A percentile compares a stretch with the other conserved stretches of the same genome.
phyloP scores from a whole-genome alignment of 371 early-diverging fungal genomes.

The Mortierella sp. region DNA sequence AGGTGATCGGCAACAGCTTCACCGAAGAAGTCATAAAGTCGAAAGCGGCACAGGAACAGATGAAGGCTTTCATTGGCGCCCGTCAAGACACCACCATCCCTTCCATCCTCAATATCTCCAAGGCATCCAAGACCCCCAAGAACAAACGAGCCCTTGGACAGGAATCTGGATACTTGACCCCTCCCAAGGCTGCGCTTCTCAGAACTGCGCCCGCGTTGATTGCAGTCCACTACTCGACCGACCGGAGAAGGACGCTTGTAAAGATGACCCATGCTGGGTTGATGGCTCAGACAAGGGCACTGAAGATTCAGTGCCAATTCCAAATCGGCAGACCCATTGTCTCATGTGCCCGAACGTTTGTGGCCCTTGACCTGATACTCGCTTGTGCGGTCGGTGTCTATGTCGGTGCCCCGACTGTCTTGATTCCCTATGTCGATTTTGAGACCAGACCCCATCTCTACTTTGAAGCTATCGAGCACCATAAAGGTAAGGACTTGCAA shows the following conservation, averaged over 20 bases:
- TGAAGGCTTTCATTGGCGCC: conserved; percentile 44
- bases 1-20: conserved; percentile 71
- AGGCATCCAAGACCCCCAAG: conserved; percentile 68
- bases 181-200: conserved; percentile 60
- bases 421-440: conserved; percentile 48
- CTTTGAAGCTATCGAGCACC: conserved; percentile 35
- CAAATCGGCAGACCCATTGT: conserved; percentile 73
- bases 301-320: conserved; percentile 84
- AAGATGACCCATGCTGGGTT: conserved; percentile 74
- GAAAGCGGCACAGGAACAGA: conserved; percentile 59
- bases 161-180: conserved; percentile 67
- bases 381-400: conserved; percentile 82
- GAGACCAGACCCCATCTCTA: conserved; percentile 36
- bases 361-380: conserved; percentile 82
- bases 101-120: conserved; percentile 67
- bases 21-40: conserved; percentile 77
- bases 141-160: conserved; percentile 57
- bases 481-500: conserved; percentile 2
- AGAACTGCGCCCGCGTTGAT: conserved; percentile 64
- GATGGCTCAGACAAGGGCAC: conserved; percentile 80
- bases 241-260: conserved; percentile 70
- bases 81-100: conserved; percentile 56
- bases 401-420: conserved; percentile 63
- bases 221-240: conserved; percentile 64
- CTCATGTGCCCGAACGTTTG: conserved; percentile 74